Evolutionary conservation across 2,329 filamentous ascomycete species (phyloP), one percentile per base, ranked within the genome.

Genomic region (Phaeosphaeria sp.): DNA sequence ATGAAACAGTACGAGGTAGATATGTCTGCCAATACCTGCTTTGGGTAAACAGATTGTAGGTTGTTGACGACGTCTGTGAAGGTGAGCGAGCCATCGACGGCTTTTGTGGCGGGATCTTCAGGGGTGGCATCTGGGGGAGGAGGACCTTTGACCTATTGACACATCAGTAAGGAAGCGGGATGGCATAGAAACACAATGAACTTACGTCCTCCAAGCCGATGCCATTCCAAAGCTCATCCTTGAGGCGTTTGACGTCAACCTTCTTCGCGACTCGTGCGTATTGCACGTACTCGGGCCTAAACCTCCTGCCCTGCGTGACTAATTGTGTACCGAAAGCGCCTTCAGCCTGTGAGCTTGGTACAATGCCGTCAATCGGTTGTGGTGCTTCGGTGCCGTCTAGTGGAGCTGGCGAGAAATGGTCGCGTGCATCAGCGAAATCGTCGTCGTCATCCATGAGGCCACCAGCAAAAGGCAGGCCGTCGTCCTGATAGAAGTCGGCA

Each of bases 401-500:
- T 47, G 80, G 81, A 5, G 85, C 84, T 1, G 90, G 90, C 0
- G 90, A 90, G 74, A 94, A 90, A 67, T 91, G 87, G 67, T 95
- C 91, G 46, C 89, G 83, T 27, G 91, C 91, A 75, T 95, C 91
- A 3, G 90, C 90, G 76, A 95, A 95, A 58, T 84, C 81, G 52
- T 90, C 89, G 57, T 84, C 82, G 50, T 90, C 89, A 43, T 89
- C 88, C 25, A 84, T 83, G 18, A 85, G 83, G 4, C 82, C 87
- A 11, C 86, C 88, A 1, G 86, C 82, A 68, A 92, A 85, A 1
- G 89, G 88, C 63, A 93, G 81, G 1, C 85, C 89, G 67, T 94
- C 91, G 71, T 98, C 95, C 69, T 95, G 90, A 82, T 98, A 99
- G 85, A 98, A 99, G 77, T 98, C 91, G 58, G 95, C 94, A 75